Evolutionary conservation across 495 filamentous ascomycete species (phyloP), one percentile per base, ranked within the genome.

Genomic region (Podospora sp.): DNA sequence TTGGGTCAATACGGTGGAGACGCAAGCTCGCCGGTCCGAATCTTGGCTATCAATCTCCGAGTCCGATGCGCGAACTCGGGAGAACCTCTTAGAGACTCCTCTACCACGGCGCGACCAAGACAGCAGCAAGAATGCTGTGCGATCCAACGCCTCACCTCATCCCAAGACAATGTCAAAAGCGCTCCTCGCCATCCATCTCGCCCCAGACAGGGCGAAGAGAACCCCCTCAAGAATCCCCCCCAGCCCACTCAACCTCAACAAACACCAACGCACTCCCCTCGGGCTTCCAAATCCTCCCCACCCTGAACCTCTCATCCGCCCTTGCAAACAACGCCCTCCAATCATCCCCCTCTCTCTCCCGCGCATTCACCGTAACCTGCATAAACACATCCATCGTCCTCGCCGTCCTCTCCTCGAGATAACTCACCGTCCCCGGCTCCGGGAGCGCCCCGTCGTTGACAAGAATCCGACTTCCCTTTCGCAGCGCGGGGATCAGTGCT

Each of bases 401-500:
- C 65, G 69, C 67, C 24, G 55, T 62, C 4, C 68, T 62, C 27
- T 75, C 70, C 61, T 75, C 70, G 9, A 72, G 57, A 33, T 68
- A 71, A 24, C 59, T 61, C 16, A 51, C 68, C 26, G 68, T 73
- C 21, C 66, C 65, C 2, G 69, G 69, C 62, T 81, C 75, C 2
- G 80, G 78, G 12, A 86, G 66, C 6, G 82, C 76, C 22, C 81
- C 75, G 60, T 87, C 84, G 65, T 79, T 81, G 33, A 83, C 76
- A 65, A 85, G 69, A 4, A 86, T 71, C 59, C 70, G 77, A 7
- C 79, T 72, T 1, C 83, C 83, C n/a, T 73, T 72, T 53, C 81
- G 82, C 25, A 89, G 69, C 0, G 81, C 82, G 18, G 84, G 83
- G 24, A 84, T 81, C 33, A 88, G 70, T 8, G 78, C 76, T 57